Evolutionary conservation across 257 asterid genomes (phyloP), one percentile per base, ranked within the genome.

Genomic region (Striga asiatica): DNA sequence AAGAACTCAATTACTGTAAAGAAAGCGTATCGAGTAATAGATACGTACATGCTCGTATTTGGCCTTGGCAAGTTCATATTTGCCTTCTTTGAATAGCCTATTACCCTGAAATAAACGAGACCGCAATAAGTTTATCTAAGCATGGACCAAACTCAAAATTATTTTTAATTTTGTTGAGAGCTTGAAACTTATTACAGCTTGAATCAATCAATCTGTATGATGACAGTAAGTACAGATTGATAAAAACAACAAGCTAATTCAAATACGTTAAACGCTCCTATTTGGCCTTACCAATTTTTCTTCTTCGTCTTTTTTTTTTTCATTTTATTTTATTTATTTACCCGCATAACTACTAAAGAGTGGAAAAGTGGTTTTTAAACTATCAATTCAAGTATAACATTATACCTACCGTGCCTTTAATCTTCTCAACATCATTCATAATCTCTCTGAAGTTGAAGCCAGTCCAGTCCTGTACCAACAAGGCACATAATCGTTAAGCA

Each of bases 371-470:
- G 32, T 62, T 41, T 52, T 46, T n/a, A n/a, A n/a, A n/a, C 59
- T 65, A 39, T 21, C 61, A 60, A 46, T 54, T 38, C 57, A 27
- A 48, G 57, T 27, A 61, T 45, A 66, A 56, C 68, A 65, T 92
- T n/a, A n/a, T n/a, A n/a, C n/a, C n/a, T n/a, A 92, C 99, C 88
- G 95, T 92, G 94, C 93, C 86, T 82, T 88, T 92, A 66, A 92
- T 88, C 97, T 84, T 92, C 81, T 88, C 95, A 74, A 92, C 99
- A 32, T 88, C 99, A 6, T 72, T 85, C 95, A 92, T 92, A 71
- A 92, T 92, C 71, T 82, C 88, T 79, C 93, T 71, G 64, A 88
- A 92, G 79, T 66, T 79, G 67, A 92, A 77, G 56, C 95, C 99
- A 20, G 93, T 88, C 99, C 99, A 92, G 71, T 92, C 99, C 97